Conservation (phyloP, 1,284 basidiomycete species). For the Caloboletus inedulis region DNA sequence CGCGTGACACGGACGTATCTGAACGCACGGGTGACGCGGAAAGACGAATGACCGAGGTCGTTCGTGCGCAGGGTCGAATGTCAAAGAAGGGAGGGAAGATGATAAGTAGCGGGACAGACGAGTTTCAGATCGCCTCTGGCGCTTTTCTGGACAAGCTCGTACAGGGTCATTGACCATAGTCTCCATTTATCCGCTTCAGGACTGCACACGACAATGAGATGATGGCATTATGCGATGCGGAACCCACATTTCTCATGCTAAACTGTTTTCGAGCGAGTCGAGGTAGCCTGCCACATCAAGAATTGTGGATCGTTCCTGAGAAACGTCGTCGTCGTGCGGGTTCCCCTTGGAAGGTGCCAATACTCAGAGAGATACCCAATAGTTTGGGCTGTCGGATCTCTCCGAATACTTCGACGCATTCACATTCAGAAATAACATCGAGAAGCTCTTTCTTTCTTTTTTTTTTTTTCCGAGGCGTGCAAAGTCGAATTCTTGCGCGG, state of each 20-base stretch:
- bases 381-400: background rate
- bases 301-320: background rate
- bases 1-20: constrained; percentile 45
- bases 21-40: constrained; percentile 45
- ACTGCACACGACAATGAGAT: background rate
- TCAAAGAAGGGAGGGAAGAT: constrained; percentile 80
- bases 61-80: constrained; percentile 80
- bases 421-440: background rate
- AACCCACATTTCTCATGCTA: constrained; percentile 2
- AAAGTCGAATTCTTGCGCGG: background rate
- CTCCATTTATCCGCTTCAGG: background rate
- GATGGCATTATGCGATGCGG: background rate
- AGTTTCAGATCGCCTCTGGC: constrained; percentile 80
- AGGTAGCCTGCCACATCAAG: background rate
- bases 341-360: background rate
- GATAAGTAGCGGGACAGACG: constrained; percentile 68
- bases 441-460: background rate
- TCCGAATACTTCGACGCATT: background rate
- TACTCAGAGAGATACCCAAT: background rate
- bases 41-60: constrained; percentile 83
- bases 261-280: background rate
- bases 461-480: background rate
- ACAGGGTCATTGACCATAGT: constrained; percentile 21
- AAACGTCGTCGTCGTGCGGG: background rate
- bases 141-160: constrained; percentile 68